These are phyloP conservation scores for Rheum nobile DNA, from an alignment of 148 eudicot genomes.

Conservation along the genomic window DNA sequence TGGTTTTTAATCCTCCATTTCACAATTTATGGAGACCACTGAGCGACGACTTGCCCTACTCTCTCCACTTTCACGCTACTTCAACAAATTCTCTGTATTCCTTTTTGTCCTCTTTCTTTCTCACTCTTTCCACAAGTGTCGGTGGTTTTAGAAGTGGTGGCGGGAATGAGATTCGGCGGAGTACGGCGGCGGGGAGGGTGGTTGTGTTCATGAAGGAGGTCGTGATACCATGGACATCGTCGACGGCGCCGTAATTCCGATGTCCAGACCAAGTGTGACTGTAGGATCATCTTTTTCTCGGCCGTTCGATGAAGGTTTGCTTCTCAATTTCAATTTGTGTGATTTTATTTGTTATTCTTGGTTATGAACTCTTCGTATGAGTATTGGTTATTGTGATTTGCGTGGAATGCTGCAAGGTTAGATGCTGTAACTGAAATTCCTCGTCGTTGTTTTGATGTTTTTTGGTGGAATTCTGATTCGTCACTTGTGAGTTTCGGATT, in stretches of 20 bases:
- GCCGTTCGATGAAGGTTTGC: constrained; percentile 38
- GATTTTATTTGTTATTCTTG: not conserved
- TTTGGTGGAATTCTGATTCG: not conserved
- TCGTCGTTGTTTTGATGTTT: not conserved
- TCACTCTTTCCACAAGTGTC: not conserved
- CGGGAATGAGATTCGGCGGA: constrained; percentile 10
- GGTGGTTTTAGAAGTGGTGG: constrained; percentile 3
- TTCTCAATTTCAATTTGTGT: not conserved
- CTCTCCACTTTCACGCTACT: constrained; percentile 4
- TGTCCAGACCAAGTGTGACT: constrained; percentile 25
- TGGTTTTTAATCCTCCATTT: constrained; percentile 32
- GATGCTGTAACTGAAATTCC: not conserved
- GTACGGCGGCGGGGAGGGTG: not conserved
- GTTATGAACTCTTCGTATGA: not conserved
- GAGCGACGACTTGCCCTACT: constrained; percentile 10
- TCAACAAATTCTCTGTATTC: constrained; percentile 12
- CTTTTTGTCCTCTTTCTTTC: not conserved
- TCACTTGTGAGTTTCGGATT: not conserved
- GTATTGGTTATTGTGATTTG: not conserved
- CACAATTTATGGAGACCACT: constrained; percentile 29
- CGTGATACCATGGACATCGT: constrained; percentile 11
- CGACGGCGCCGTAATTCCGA: constrained; percentile 19
- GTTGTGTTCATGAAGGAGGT: constrained; percentile 3
- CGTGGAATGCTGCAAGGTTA: not conserved
- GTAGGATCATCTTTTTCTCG: constrained; percentile 27